A percentile compares a stretch with the other conserved stretches of the same genome.
phyloP scores from a whole-genome alignment of 495 filamentous ascomycete species.

The Tuber calosporum region DNA sequence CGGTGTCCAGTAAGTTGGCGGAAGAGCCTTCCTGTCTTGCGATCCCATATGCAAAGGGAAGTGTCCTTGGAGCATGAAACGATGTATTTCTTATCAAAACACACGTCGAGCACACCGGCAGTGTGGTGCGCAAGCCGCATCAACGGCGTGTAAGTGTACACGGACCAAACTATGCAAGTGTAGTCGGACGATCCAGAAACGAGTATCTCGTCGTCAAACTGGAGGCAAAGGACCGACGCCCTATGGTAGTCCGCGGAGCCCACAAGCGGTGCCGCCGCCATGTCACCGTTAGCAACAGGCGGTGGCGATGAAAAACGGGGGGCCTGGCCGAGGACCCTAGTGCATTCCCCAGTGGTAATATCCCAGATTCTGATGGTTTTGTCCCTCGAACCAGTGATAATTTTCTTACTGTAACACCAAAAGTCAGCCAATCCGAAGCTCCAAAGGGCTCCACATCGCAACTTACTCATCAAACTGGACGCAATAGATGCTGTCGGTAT shows the following conservation, averaged over 20 bases:
- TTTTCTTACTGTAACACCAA: slow-evolving; percentile 62
- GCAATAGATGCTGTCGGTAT: slow-evolving; percentile 92
- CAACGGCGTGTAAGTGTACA: slow-evolving; percentile 69
- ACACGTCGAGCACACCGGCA: slow-evolving; percentile 85
- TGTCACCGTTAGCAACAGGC: slow-evolving; percentile 31
- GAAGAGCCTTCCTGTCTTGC: slow-evolving; percentile 62
- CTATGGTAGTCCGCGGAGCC: slow-evolving; percentile 54
- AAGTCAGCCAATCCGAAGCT: slow-evolving; percentile 1
- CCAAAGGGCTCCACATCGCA: neutral
- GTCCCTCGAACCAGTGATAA: slow-evolving; percentile 93
- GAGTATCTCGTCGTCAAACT: slow-evolving; percentile 85
- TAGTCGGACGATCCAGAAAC: slow-evolving; percentile 91
- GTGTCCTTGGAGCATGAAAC: slow-evolving; percentile 94
- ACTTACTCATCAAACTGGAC: slow-evolving; percentile 92
- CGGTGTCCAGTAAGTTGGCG: slow-evolving; percentile 72
- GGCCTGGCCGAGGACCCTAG: slow-evolving; percentile 57
- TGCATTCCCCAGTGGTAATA: slow-evolving; percentile 72
- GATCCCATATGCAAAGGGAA: slow-evolving; percentile 88
- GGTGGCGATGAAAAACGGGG: slow-evolving; percentile 37
- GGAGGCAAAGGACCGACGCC: slow-evolving; percentile 86
- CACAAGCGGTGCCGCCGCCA: slow-evolving; percentile 31
- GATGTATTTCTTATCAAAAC: slow-evolving; percentile 84
- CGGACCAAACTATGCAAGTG: slow-evolving; percentile 85
- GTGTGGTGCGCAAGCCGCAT: slow-evolving; percentile 67
- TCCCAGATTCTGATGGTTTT: slow-evolving; percentile 94